Evolutionary conservation across 768 basidiomycete genomes (phyloP), one percentile per base, ranked within the genome.

Genomic region (Suillus hirtellus): DNA sequence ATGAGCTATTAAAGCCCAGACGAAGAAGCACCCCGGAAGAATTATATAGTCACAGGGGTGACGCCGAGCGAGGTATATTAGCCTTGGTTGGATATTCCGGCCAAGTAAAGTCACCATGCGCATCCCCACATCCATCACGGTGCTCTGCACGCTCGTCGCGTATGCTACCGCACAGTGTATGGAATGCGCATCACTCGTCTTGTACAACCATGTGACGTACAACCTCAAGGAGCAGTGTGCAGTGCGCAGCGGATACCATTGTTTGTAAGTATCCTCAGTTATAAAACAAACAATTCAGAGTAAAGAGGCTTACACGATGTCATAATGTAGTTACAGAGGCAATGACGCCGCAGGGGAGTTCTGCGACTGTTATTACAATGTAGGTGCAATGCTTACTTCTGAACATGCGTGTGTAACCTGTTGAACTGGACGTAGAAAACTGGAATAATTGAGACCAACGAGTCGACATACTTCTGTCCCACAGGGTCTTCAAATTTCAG

Each of bases 351-450:
- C 14, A 15, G 55, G 55, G 38, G 37, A 38, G 15, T 56, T 56
- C 14, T 56, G 55, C 37, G 9, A 56, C 21, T 56, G 55, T 40
- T 56, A 56, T 38, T 56, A 56, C 15, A 24, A 56, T 56, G 55
- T 56, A 15, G 37, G 54, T 56, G 21, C 21, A 10, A 38, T 15
- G 21, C 21, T 38, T 24, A 8, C 8, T 17, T 24, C 21, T 38
- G 37, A 4, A 17, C 2, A 4, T 50, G 14, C 14, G 14, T 15
- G 47, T 17, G 7, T 52, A 19, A 38, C 21, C 8, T 54, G 53
- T 54, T 54, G 53, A 54, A 35, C 11, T 38, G 55, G 37, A 56
- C 2, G 55, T 15, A 56, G 55, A 56, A 21, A 14, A 24, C 55
- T 14, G 55, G 55, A 21, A 24, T 5, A 4, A 10, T 56, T 24